phyloP scores from a whole-genome alignment of 1,284 basidiomycete species.

The Ganoderma lingzhi region DNA sequence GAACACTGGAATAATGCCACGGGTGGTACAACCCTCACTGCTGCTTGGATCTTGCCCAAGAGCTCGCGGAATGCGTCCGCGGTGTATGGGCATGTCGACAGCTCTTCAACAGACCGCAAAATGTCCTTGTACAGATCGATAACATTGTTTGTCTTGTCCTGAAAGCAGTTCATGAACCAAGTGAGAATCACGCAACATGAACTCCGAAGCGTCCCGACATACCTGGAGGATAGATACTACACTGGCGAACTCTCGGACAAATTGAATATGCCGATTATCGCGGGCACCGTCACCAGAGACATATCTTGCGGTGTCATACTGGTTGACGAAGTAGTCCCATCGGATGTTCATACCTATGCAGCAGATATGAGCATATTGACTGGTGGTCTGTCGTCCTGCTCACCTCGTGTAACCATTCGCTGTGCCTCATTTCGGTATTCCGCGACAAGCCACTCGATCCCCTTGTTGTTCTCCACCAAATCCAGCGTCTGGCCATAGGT shows the following conservation, averaged over 20 bases:
- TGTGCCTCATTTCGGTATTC: slow-evolving; percentile 92
- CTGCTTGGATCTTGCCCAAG: slow-evolving; percentile 86
- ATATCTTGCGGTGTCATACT: slow-evolving; percentile 85
- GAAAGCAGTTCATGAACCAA: slow-evolving; percentile 29
- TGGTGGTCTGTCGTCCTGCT: slow-evolving; percentile 27
- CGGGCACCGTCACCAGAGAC: slow-evolving; percentile 77
- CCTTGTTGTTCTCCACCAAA: slow-evolving; percentile 88
- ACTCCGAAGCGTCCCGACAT: background rate
- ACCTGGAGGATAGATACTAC: slow-evolving; percentile 89
- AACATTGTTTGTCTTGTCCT: slow-evolving; percentile 95
- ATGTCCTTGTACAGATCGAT: slow-evolving; percentile 94
- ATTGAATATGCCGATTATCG: slow-evolving; percentile 91
- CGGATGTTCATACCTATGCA: slow-evolving; percentile 85
- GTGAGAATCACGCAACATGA: background rate
- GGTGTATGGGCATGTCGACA: slow-evolving; percentile 88
- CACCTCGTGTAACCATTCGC: slow-evolving; percentile 88
- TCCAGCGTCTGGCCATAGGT: slow-evolving; percentile 96
- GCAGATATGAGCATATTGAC: background rate
- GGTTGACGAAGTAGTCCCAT: slow-evolving; percentile 97
- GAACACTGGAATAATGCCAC: background rate
- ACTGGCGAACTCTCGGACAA: slow-evolving; percentile 95
- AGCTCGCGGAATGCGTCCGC: slow-evolving; percentile 83
- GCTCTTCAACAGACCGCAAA: slow-evolving; percentile 83
- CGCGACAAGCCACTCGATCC: slow-evolving; percentile 92
- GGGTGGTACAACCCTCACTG: slow-evolving; percentile 55